Evolutionary conservation across 257 asterid genomes (phyloP).

Genomic region (Nicotiana otophora): DNA sequence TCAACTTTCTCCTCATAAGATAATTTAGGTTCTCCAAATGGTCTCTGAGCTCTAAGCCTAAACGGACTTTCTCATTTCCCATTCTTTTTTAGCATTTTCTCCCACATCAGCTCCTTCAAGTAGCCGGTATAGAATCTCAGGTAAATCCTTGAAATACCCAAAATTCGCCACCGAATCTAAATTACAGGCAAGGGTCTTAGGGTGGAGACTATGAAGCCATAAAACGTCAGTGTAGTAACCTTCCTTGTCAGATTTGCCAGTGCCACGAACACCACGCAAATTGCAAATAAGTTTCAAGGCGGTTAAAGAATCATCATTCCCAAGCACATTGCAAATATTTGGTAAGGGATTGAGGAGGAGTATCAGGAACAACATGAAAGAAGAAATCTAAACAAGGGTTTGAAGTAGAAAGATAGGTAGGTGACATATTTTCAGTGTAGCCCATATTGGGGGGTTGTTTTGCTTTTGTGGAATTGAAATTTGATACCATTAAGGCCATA

Average conservation of each 20-base stretch:
- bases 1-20: neutral
- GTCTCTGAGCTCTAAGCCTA: too few species aligned
- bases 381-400: conserved; percentile 58
- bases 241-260: conserved; percentile 51
- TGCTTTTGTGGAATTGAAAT: neutral
- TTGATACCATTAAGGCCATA: neutral
- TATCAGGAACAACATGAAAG: conserved; percentile 57
- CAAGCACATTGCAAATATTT: conserved; percentile 24
- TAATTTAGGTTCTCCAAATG: too few species aligned
- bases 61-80: neutral
- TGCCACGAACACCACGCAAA: conserved; percentile 42
- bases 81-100: conserved; percentile 10
- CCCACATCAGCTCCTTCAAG: conserved; percentile 40
- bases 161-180: conserved; percentile 29
- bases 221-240: conserved; percentile 37
- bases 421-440: conserved; percentile 33
- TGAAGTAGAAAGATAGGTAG: conserved; percentile 38
- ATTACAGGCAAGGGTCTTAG: conserved; percentile 44
- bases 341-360: conserved; percentile 22
- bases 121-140: conserved; percentile 39
- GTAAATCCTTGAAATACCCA: conserved; percentile 51
- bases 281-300: conserved; percentile 48
- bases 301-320: conserved; percentile 39
- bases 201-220: conserved; percentile 44
- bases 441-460: conserved; percentile 14